These are phyloP conservation scores for Urostyla sp. DNA, from an alignment of 73 alveolate species.

Conservation along the genomic window DNA sequence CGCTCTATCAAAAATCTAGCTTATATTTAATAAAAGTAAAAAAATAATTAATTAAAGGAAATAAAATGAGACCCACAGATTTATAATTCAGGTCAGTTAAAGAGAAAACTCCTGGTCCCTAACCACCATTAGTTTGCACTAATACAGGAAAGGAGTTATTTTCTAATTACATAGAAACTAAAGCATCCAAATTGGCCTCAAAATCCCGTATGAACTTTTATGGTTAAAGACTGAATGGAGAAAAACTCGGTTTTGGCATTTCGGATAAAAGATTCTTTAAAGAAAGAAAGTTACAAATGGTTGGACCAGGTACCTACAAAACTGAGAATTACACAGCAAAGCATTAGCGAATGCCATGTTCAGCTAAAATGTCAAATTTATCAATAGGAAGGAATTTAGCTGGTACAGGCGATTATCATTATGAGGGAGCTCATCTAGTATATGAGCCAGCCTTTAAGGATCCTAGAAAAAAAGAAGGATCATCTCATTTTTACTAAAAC, in stretches of 20 bases:
- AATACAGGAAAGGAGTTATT: background rate
- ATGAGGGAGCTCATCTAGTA: constrained; percentile 13
- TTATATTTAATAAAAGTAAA: no score
- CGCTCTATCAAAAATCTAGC: no score
- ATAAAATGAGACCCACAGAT: constrained; percentile 50
- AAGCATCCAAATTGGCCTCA: background rate
- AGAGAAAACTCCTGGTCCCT: constrained; percentile 39
- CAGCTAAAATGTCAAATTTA: constrained; percentile 5
- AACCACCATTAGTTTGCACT: background rate
- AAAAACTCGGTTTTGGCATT: no score
- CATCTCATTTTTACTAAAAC: background rate
- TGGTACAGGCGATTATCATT: constrained; percentile 45
- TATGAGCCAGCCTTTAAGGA: constrained; percentile 49
- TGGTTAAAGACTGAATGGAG: no score
- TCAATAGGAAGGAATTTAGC: constrained; percentile 41
- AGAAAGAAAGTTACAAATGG: no score
- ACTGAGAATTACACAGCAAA: background rate
- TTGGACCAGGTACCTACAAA: constrained; percentile 46
- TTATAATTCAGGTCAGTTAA: constrained; percentile 25
- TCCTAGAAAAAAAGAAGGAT: constrained; percentile 48
- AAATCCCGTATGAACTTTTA: background rate
- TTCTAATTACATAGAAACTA: background rate
- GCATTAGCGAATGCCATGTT: constrained; percentile 20
- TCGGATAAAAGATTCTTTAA: no score
- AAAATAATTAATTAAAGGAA: background rate